Base-by-base conservation (phyloP, 2,329 filamentous ascomycete genomes). In the Epichloe festucae region DNA sequence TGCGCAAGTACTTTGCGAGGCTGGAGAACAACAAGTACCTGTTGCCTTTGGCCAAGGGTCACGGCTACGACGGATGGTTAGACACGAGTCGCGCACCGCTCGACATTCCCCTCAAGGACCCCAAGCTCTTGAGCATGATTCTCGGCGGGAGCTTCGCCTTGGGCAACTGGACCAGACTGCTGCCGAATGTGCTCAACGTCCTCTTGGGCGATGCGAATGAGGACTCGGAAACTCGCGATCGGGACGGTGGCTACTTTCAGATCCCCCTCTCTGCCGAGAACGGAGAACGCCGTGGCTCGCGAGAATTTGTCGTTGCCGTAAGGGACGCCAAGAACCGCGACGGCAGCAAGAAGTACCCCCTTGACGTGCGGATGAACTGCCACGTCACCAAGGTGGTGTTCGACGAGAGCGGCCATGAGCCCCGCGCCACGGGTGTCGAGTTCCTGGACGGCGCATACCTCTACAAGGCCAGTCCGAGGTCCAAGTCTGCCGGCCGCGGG, bases 41-140 rank as follows among this genome's bases (percentile, higher is more conserved):
- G 19, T 52, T 55, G 34, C 51, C 52, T 7, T 48, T 48, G 4
- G n/a, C 54, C 60, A 48, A 43, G 41, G 78, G 77, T 5, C 80
- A 84, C 57, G 80, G 80, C 12, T 76, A 71, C 55, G 59, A 72
- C 34, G 80, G 79, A 23, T 83, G 78, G 79, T 68, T 81, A 17
- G 62, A 65, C 27, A 79, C 75, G 1, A 70, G 72, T 52, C 64
- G 71, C 5, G 73, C 77, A 0, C 72, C 75, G 7, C 63, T 81
- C 43, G 69, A 64, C 14, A 68, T 82, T 31, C 72, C 77, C 2
- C 61, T 75, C 2, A 60, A 68, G 15, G 79, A 84, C 53, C 65
- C 68, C 1, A 72, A 79, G 60, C 68, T 83, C 4, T 60, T 80
- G 34, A 56, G 52, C 34, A 23, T 59, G 21, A 45, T 62, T 27